Percentiles rank a stretch among this genome's conserved stretches.
Conservation (phyloP, 2,329 filamentous ascomycete species). For the Cytospora leucostoma region DNA sequence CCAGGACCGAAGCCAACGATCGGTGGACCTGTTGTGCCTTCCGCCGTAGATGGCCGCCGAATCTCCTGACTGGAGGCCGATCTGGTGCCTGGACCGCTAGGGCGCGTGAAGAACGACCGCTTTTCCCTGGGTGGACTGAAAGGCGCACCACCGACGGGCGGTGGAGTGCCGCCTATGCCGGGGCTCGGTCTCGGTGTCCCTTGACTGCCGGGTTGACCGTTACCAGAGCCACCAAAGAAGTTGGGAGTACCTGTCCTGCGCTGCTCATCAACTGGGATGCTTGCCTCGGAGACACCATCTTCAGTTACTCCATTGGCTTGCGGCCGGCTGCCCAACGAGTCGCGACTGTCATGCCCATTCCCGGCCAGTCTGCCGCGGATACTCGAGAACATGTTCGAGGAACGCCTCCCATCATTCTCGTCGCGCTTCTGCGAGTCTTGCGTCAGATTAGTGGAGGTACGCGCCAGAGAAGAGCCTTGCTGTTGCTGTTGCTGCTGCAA, state of each 20-base stretch:
- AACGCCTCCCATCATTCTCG: slow-evolving; percentile 40
- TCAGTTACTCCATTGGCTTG: slow-evolving; percentile 33
- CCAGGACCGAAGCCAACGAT: slow-evolving; percentile 26
- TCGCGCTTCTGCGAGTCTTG: slow-evolving; percentile 36
- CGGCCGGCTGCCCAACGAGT: slow-evolving; percentile 31
- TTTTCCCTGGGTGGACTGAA: slow-evolving; percentile 31
- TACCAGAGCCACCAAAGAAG: slow-evolving; percentile 41
- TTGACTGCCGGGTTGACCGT: slow-evolving; percentile 29
- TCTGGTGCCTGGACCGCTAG: slow-evolving; percentile 26
- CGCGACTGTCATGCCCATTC: slow-evolving; percentile 37
- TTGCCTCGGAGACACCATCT: slow-evolving; percentile 47
- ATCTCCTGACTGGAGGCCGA: slow-evolving; percentile 20
- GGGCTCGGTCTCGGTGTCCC: slow-evolving; percentile 31
- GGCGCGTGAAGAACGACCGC: slow-evolving; percentile 35
- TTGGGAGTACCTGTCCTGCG: slow-evolving; percentile 41
- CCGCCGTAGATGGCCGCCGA: slow-evolving; percentile 25
- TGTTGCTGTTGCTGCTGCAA: slow-evolving; percentile 26
- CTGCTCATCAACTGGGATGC: slow-evolving; percentile 44
- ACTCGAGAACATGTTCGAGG: slow-evolving; percentile 54
- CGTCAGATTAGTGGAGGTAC: slow-evolving; percentile 26
- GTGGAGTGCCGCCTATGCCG: slow-evolving; percentile 32
- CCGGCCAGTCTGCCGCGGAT: slow-evolving; percentile 48
- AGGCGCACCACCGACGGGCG: slow-evolving; percentile 1
- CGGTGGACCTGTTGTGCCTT: slow-evolving; percentile 19
- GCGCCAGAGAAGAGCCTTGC: slow-evolving; percentile 13